Evolutionary conservation across 768 basidiomycete species (phyloP).

Genomic region (Cubamyces lactineus): DNA sequence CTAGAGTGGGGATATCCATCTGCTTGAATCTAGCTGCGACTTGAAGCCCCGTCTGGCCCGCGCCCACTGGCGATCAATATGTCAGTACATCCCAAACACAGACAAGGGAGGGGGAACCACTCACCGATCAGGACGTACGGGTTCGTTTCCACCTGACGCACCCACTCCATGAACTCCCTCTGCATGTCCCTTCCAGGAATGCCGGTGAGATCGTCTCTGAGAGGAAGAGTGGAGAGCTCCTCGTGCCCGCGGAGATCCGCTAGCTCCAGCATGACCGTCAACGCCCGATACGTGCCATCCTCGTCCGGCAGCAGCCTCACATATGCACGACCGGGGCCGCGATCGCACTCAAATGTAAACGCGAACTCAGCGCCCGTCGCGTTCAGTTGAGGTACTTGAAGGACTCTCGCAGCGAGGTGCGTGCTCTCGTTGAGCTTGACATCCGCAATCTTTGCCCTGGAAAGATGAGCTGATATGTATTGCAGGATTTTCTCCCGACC

Average conservation of each 20-base stretch:
- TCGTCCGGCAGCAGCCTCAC: conserved; percentile 35
- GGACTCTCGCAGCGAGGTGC: conserved; percentile 22
- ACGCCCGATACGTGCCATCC: conserved; percentile 39
- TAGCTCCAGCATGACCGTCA: conserved; percentile 39
- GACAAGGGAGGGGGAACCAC: not conserved
- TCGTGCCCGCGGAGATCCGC: conserved; percentile 41
- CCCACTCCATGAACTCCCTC: conserved; percentile 33
- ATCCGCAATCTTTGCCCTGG: conserved; percentile 30
- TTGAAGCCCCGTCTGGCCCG: conserved; percentile 68
- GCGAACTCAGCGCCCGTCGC: conserved; percentile 38
- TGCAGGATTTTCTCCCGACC: conserved; percentile 39
- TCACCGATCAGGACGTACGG: conserved; percentile 36
- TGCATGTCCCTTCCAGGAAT: conserved; percentile 40
- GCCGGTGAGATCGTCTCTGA: conserved; percentile 41
- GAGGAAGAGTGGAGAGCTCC: conserved; percentile 36
- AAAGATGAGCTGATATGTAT: conserved; percentile 35
- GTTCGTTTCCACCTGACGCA: conserved; percentile 40
- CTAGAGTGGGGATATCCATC: conserved; percentile 51
- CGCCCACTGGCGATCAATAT: conserved; percentile 45
- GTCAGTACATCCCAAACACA: conserved; percentile 22
- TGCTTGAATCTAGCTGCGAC: conserved; percentile 67
- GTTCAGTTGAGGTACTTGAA: conserved; percentile 22
- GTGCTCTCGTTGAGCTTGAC: conserved; percentile 34
- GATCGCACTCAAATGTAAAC: conserved; percentile 42
- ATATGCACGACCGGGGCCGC: conserved; percentile 40